Conservation (phyloP, 2,329 filamentous ascomycete genomes). For the Aspergillus neoniger region DNA sequence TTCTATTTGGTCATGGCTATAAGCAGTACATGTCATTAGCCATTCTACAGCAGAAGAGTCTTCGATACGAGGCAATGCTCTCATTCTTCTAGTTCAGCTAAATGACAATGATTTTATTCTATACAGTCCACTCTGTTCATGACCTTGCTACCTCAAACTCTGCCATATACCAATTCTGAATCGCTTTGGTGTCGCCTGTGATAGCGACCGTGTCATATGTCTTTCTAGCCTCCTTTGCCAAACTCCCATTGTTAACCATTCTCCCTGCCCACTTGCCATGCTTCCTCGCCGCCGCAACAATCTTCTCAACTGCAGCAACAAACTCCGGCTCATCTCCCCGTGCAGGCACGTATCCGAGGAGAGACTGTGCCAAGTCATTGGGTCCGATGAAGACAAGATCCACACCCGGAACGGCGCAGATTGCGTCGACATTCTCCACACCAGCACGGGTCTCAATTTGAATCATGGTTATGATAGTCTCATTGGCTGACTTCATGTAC, state of each 20-base stretch:
- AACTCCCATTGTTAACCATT: constrained; percentile 49
- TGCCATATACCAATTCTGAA: constrained; percentile 53
- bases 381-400: constrained; percentile 15
- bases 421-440: constrained; percentile 44
- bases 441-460: constrained; percentile 43
- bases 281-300: constrained; percentile 59
- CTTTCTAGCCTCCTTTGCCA: constrained; percentile 42
- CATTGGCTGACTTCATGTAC: constrained; percentile 39
- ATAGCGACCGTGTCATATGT: constrained; percentile 51
- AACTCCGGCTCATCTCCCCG: constrained; percentile 57
- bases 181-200: constrained; percentile 50
- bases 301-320: constrained; percentile 59
- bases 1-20: too few relatives aligned
- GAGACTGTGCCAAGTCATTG: constrained; percentile 40
- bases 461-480: constrained; percentile 34
- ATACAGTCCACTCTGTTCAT: constrained; percentile 15
- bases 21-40: too few relatives aligned
- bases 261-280: constrained; percentile 67
- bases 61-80: too few relatives aligned
- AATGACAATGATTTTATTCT: too few relatives aligned
- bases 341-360: constrained; percentile 63
- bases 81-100: too few relatives aligned
- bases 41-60: too few relatives aligned
- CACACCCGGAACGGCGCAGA: constrained; percentile 40
- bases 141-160: constrained; percentile 46